Conservation (phyloP, 805 yeast species). For the Candida nonsorbophila region DNA sequence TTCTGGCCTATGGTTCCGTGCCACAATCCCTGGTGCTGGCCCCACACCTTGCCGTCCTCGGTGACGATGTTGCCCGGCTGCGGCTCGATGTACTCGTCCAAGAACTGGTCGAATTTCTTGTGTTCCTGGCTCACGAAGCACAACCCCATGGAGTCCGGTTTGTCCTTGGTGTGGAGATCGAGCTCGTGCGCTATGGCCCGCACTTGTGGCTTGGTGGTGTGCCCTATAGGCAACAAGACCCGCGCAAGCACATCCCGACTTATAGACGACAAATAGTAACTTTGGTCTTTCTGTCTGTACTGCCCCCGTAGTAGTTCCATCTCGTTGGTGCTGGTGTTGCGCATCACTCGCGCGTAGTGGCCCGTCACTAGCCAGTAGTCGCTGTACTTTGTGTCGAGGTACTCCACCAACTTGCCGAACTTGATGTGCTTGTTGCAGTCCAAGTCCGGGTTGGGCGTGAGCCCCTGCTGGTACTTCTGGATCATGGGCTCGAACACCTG, state of each 20-base stretch:
- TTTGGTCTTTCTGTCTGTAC: slow-evolving; percentile 74
- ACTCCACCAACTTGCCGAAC: slow-evolving; percentile 71
- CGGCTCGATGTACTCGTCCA: slow-evolving; percentile 67
- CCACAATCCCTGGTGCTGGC: slow-evolving; percentile 85
- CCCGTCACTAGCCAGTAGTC: slow-evolving; percentile 90
- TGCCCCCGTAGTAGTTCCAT: slow-evolving; percentile 52
- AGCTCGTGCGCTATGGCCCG: slow-evolving; percentile 57
- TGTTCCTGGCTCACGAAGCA: slow-evolving; percentile 76
- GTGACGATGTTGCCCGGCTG: slow-evolving; percentile 79
- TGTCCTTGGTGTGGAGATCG: slow-evolving; percentile 58
- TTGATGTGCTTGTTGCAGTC: slow-evolving; percentile 82
- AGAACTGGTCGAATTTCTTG: slow-evolving; percentile 63
- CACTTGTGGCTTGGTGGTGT: slow-evolving; percentile 67
- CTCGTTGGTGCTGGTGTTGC: slow-evolving; percentile 20
- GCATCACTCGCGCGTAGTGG: slow-evolving; percentile 60
- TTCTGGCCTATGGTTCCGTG: slow-evolving; percentile 92
- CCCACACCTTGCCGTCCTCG: slow-evolving; percentile 70
- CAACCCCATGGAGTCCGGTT: slow-evolving; percentile 91
- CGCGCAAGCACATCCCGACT: slow-evolving; percentile 37
- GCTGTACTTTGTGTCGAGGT: slow-evolving; percentile 36
- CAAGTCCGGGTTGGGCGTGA: slow-evolving; percentile 94
- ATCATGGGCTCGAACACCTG: slow-evolving; percentile 93
- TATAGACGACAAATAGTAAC: slow-evolving; percentile 79
- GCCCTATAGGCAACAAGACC: slow-evolving; percentile 77
- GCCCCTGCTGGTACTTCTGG: slow-evolving; percentile 59